A percentile compares a stretch with the other conserved stretches of the same genome.
These are phyloP conservation scores for Candida smagusa DNA, from an alignment of 1,139 yeast species.

Conservation along the genomic window DNA sequence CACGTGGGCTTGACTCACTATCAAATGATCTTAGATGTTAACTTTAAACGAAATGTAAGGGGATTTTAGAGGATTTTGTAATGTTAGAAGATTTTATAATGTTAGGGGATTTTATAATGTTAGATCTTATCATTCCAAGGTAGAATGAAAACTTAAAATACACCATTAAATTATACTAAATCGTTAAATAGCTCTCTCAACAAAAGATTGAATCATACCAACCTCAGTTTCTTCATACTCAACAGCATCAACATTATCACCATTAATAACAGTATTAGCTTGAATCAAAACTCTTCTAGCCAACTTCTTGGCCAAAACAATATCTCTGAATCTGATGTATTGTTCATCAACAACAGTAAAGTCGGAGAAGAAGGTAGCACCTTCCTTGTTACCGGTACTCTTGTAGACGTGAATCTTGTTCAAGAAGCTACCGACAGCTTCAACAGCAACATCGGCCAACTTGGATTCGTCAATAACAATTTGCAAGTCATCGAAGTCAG, in stretches of 20 bases:
- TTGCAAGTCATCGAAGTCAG: conserved; percentile 54
- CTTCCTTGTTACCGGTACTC: conserved; percentile 68
- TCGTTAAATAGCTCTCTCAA: conserved; percentile 48
- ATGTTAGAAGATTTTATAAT: no score
- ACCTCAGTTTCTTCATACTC: conserved; percentile 74
- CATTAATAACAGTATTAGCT: conserved; percentile 58
- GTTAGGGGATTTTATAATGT: no score
- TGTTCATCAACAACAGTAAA: conserved; percentile 68
- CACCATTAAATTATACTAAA: no score
- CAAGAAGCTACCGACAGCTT: conserved; percentile 70
- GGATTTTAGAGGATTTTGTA: no score
- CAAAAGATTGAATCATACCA: conserved; percentile 77
- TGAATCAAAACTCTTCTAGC: conserved; percentile 85
- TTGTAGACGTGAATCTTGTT: conserved; percentile 73
- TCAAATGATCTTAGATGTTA: no score
- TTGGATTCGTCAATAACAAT: conserved; percentile 57
- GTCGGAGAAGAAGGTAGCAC: conserved; percentile 58
- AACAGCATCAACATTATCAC: conserved; percentile 47
- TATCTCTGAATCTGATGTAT: conserved; percentile 60
- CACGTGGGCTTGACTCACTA: no score
- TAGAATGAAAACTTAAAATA: no score
- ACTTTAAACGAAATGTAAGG: no score
- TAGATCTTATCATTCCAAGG: no score
- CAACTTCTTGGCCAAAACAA: conserved; percentile 65
- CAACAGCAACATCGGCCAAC: conserved; percentile 66